Base-by-base conservation (phyloP, 2,329 filamentous ascomycete species). In the Aspergillus jensenii region DNA sequence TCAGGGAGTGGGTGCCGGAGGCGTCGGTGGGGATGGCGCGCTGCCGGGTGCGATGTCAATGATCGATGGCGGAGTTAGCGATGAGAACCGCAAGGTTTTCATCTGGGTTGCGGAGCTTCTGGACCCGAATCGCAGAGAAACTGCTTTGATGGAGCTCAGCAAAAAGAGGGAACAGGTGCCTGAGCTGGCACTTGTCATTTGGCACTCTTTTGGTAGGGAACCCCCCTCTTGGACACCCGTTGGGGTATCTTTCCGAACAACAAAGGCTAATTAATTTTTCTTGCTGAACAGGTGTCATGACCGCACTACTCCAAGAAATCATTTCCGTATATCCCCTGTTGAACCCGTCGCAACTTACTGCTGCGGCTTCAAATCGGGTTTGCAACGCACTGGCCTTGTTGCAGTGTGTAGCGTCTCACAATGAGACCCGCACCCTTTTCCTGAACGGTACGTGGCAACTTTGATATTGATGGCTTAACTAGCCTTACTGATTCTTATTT, bases 121-220 rank as follows among this genome's bases (percentile, higher is more conserved):
- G 71, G 93, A 92, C 74, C 90, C 93, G 64, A 87, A 84, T 67
- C 93, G 92, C 27, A 86, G 95, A 62, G 95, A 98, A 79, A 88
- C 91, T 4, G 95, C 95, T 50, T 82, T 99, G 55, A 83, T 99
- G 70, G 95, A 99, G 76, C 83, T 99, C 52, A 98, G 93, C 79
- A 99, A 99, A 82, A 99, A 99, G 84, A 84, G 95, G 57, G 95
- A 99, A 78, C 95, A 98, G 77, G 95, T 99, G 15, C 93, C 95
- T 0, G 95, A 99, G 79, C 82, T 99, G 59, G 95, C 95, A 47
- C 81, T 99, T 68, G 96, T 99, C 61, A 82, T 99, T 61, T 99
- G 95, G 95, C 95, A 99, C 76, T 98, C 93, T 3, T 98, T 97
- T 71, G 95, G 93, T 96, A 85, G 64, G 86, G 76, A 53, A 40